Conservation (phyloP, 2,329 filamentous ascomycete species). For the Colletotrichum viniferum region DNA sequence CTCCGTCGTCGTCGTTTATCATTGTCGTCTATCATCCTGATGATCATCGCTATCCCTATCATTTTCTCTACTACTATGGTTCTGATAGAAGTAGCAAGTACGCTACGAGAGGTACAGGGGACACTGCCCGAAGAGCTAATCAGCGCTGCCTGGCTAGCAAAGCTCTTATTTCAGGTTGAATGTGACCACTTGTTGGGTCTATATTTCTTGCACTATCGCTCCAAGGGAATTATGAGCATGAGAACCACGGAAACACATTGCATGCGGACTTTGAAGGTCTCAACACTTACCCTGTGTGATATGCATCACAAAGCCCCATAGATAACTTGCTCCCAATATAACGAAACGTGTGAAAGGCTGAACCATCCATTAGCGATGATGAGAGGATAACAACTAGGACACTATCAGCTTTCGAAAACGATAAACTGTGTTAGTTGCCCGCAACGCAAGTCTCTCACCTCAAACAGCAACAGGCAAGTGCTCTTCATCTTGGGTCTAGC, state of each 20-base stretch:
- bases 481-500: neutral
- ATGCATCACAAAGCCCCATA: rapidly evolving
- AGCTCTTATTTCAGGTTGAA: neutral
- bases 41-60: too few relatives aligned
- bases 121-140: too few relatives aligned
- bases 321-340: neutral
- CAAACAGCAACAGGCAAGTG: neutral
- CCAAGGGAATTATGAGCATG: rapidly evolving
- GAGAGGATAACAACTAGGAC: neutral
- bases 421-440: neutral
- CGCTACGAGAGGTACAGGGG: too few relatives aligned
- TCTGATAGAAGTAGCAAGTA: too few relatives aligned
- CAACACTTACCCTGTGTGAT: neutral
- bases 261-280: neutral
- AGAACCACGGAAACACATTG: neutral
- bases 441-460: rapidly evolving
- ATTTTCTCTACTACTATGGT: too few relatives aligned
- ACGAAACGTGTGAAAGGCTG: neutral
- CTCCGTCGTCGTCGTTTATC: too few relatives aligned
- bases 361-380: neutral
- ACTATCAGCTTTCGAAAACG: neutral
- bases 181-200: neutral
- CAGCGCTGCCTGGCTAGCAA: too few relatives aligned
- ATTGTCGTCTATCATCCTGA: too few relatives aligned
- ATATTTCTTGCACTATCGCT: neutral